Percentiles rank a stretch among this genome's conserved stretches.
Evolutionary conservation across 306 rosid species (phyloP).

Genomic region (Cucurbita pepo): DNA sequence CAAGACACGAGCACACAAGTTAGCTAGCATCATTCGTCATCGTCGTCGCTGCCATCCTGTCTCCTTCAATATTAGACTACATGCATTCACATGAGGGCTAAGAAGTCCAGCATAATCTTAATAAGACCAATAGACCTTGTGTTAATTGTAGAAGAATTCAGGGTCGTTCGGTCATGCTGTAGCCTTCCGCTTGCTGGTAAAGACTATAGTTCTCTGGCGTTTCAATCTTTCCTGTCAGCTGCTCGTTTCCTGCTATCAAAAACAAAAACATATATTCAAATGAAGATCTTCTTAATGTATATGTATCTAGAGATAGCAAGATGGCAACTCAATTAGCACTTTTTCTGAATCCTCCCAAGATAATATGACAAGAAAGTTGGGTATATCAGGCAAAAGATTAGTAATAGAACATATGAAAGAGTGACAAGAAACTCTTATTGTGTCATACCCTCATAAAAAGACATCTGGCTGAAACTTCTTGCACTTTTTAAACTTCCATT

Average conservation of each 20-base stretch:
- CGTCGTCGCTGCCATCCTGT: background rate
- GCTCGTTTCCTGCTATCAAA: slow-evolving; percentile 34
- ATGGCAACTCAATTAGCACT: background rate
- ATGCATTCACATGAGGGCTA: background rate
- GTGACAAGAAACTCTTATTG: slow-evolving; percentile 32
- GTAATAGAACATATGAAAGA: background rate
- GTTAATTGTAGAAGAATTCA: slow-evolving; percentile 2
- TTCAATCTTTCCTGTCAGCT: slow-evolving; percentile 60
- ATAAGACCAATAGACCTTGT: background rate
- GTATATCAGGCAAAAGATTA: background rate
- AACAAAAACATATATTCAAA: background rate
- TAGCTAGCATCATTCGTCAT: background rate
- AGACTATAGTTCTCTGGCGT: slow-evolving; percentile 32
- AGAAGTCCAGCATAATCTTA: background rate
- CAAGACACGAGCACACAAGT: background rate
- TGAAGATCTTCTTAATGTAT: background rate
- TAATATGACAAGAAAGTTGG: background rate
- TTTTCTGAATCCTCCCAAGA: background rate
- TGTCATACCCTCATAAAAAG: slow-evolving; percentile 55
- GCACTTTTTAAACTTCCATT: slow-evolving; percentile 32
- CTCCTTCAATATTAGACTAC: background rate
- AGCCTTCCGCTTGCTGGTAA: slow-evolving; percentile 42
- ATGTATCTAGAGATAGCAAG: background rate
- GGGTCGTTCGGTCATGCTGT: slow-evolving; percentile 37
- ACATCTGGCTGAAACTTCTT: slow-evolving; percentile 31